Base-by-base conservation (phyloP, 371 early-diverging fungal species). In the Circinella minor region DNA sequence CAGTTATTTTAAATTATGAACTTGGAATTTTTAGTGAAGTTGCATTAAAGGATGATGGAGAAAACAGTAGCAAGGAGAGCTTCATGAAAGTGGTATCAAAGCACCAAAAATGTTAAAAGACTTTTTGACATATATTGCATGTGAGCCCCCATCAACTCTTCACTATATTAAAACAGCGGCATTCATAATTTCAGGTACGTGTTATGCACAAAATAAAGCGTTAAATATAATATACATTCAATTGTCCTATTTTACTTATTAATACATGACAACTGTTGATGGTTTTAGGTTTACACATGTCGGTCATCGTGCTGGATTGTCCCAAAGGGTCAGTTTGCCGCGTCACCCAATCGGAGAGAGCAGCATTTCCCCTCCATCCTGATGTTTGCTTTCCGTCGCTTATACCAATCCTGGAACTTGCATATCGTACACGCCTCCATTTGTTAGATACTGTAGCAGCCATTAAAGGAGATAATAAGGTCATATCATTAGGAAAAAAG, bases 21-120 rank as follows among this genome's bases (percentile, higher is more conserved):
- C 49, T 68, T 18, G 68, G 68, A 17, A 48, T 57, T 48, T n/a
- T n/a, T n/a, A 27, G 14, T 39, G 62, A 61, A 46, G 68, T 62
- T 48, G 68, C 43, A n/a, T 46, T 59, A 47, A 54, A 62, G n/a
- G 68, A 68, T 46, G 54, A 61, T 15, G 61, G 66, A 7, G 66
- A 61, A 43, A 17, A 37, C 13, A 62, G 71, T n/a, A 66, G 66
- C 36, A 70, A 66, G 57, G 65, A 70, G 47, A n/a, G n/a, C 39
- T 61, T 9, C 20, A 18, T 46, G 62, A 61, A 34, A 18, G 62
- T 17, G 55, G 55, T 6, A 37, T 66, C 15, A 57, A 55, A 20
- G 55, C 37, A 0, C 59, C 66, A 0, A 66, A 66, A 57, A 66
- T 66, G 66, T 8, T 66, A 18, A 36, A n/a, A n/a, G 39, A 66